Evolutionary conservation across 2,329 filamentous ascomycete genomes (phyloP).

Genomic region (Bretziella fagacearum): DNA sequence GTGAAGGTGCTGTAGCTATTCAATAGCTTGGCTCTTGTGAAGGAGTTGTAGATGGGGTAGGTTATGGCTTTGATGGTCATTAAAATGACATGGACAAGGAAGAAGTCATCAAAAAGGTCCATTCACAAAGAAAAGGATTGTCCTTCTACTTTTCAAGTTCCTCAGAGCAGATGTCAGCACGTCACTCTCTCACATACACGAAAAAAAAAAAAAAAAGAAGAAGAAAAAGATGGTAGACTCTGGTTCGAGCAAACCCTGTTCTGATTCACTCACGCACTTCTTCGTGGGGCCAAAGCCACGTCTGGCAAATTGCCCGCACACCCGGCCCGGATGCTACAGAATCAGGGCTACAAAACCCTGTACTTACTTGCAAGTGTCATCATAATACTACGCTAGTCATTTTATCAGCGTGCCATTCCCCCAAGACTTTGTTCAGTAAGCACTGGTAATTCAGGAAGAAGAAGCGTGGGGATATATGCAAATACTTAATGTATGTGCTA

Average conservation of each 20-base stretch:
- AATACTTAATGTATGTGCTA: constrained; percentile 1
- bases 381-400: neutral
- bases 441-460: neutral
- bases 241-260: neutral
- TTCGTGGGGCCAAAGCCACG: neutral
- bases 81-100: neutral
- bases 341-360: neutral
- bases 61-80: neutral
- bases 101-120: neutral
- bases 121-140: neutral
- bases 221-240: neutral
- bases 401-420: neutral
- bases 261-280: neutral
- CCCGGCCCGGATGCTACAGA: neutral
- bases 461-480: neutral
- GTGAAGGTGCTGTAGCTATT: too few species aligned
- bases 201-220: too few species aligned
- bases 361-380: neutral
- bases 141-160: neutral
- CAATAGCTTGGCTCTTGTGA: neutral
- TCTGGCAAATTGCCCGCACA: neutral
- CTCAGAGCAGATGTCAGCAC: neutral
- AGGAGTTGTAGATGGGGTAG: neutral
- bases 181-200: neutral
- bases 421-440: neutral